Conservation (phyloP, 108 stramenopile species). For the Cyclotella kingstonii region DNA sequence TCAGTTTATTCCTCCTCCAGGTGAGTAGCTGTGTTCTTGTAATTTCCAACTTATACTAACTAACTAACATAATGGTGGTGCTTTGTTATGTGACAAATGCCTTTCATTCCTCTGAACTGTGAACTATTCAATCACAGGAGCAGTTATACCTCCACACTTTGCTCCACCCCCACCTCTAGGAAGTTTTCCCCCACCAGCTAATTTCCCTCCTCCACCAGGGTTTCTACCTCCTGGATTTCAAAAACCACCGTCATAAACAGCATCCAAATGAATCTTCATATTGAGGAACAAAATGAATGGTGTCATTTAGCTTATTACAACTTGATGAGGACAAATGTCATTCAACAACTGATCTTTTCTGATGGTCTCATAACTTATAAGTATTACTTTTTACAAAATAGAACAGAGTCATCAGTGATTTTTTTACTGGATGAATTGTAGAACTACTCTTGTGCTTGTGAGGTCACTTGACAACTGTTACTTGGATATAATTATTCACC, state of each 20-base stretch:
- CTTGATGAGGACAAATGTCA: too few species aligned
- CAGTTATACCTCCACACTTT: not conserved
- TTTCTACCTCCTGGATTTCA: not conserved
- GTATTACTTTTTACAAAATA: too few species aligned
- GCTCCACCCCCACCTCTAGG: constrained; percentile 2
- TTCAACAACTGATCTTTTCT: too few species aligned
- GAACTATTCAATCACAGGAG: not conserved
- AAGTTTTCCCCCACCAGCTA: not conserved
- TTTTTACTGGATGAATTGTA: too few species aligned
- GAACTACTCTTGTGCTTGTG: too few species aligned
- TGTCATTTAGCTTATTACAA: too few species aligned
- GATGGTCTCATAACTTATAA: too few species aligned
- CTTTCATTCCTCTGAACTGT: not conserved
- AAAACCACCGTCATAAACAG: not conserved
- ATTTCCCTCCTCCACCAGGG: not conserved
- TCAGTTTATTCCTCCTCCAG: constrained; percentile 26
- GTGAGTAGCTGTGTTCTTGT: not conserved
- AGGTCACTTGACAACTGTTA: too few species aligned
- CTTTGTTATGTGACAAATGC: not conserved
- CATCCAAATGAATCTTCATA: not conserved
- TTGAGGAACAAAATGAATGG: not conserved
- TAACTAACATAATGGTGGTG: not conserved
- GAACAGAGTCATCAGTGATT: too few species aligned
- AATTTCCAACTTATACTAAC: not conserved
- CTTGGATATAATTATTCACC: too few species aligned